Base-by-base conservation (phyloP, 345 rosid genomes). In the Jatropha curcas region DNA sequence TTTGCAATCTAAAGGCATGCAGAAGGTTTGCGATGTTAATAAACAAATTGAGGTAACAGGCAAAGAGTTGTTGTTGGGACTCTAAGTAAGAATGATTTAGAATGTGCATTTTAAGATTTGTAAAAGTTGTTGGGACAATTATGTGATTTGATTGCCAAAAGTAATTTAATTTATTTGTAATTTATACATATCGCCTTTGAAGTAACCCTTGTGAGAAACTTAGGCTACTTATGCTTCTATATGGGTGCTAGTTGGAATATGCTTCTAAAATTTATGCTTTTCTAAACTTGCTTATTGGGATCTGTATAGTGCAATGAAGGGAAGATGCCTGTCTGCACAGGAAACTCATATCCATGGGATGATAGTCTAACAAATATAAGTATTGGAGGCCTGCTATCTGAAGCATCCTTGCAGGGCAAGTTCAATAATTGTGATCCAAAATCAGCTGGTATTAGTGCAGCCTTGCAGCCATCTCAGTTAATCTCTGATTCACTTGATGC, bases 341-440 rank as follows among this genome's bases (percentile, higher is more conserved):
- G 77, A 45, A 80, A 83, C 80, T 62, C 85, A 60, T 70, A 77
- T 20, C 73, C 80, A 14, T 94, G 98, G 98, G 90, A 74, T 39
- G 97, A 90, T 63, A 67, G 80, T 71, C 80, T 89, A 53, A 82
- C 89, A 22, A 83, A 85, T 81, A 83, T 90, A 76, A 94, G 98
- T 84, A 87, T 92, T 43, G 94, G 97, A 69, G 96, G 90, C 30
- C 81, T 91, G 76, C 82, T 94, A 56, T 90, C 97, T 13, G 97
- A 94, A 76, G 94, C 90, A 79, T 89, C 97, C 63, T 70, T 91
- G 82, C 90, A 84, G 70, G 92, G 77, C 39, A 79, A 33, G 75
- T 14, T 77, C 35, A 66, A 50, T 63, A 66, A 56, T 56, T 46
- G 13, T 56, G 79, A 82, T 46, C 74, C 79, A 34, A 80, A 78